phyloP scores from a whole-genome alignment of 768 basidiomycete genomes.

The Pilatotrama ljubarskyi region DNA sequence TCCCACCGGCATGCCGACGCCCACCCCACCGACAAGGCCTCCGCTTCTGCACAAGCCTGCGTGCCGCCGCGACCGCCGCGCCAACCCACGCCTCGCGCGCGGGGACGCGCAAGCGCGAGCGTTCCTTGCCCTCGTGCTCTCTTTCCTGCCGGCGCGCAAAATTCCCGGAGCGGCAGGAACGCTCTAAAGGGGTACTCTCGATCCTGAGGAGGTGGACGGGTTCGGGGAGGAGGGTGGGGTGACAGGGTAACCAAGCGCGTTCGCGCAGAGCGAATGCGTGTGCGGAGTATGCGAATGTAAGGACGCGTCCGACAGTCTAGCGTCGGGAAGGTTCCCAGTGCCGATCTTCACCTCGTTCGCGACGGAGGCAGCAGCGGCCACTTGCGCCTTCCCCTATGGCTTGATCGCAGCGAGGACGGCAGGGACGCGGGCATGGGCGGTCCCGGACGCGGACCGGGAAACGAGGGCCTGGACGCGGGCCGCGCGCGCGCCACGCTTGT shows the following conservation, averaged over 20 bases:
- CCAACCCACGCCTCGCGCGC: conserved; percentile 3
- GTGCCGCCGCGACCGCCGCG: conserved; percentile 2
- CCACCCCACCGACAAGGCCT: neutral
- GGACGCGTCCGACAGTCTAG: too few species aligned
- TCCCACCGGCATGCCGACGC: neutral
- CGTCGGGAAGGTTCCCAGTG: neutral
- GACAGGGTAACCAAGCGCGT: neutral
- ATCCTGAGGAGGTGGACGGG: neutral
- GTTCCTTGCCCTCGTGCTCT: too few species aligned
- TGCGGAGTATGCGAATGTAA: too few species aligned
- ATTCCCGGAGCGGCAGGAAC: conserved; percentile 12
- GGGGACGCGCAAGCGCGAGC: conserved; percentile 4
- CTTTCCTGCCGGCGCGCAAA: neutral
- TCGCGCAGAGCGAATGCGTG: too few species aligned
- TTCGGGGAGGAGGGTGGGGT: neutral
- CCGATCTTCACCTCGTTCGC: neutral
- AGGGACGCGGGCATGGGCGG: too few species aligned
- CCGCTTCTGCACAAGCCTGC: too few species aligned
- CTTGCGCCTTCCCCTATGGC: too few species aligned
- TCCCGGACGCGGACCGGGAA: too few species aligned
- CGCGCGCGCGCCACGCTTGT: conserved; percentile 35
- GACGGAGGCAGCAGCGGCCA: too few species aligned
- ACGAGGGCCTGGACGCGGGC: conserved; percentile 22
- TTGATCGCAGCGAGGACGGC: too few species aligned
- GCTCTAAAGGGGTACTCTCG: neutral